Base-by-base conservation (phyloP, 345 rosid species). In the Salix suchowensis region DNA sequence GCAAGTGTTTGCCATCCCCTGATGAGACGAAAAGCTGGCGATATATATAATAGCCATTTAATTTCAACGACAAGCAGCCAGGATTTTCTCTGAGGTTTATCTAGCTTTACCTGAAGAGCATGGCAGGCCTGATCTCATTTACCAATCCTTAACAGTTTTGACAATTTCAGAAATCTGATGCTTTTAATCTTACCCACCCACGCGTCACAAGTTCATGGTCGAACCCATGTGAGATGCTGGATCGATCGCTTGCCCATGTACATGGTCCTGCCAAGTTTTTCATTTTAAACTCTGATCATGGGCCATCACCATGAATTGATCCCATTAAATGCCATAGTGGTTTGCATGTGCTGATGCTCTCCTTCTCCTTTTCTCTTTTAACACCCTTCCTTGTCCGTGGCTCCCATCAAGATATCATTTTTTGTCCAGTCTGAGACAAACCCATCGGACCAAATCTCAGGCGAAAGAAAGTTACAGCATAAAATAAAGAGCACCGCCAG, bases 291-390 rank as follows among this genome's bases (percentile, higher is more conserved):
- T 30, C 19, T 32, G 12, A 40, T n/a, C n/a, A n/a, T 9, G 44
- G 44, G 44, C 12, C 44, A 40, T 40, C 44, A 40, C 44, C 37
- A 36, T 36, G 37, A 36, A 36, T 7, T 0, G 37, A 36, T 36
- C 37, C 6, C 70, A 16, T 34, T 32, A 26, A 67, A 36, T 30
- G 44, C 2, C 70, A 36, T 5, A 2, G 44, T 32, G 46, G 23
- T 32, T 67, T 67, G 70, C 70, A 67, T 67, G 70, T 37, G 70
- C 70, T 15, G 18, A 2, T 67, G 70, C 70, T 67, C 36, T 32
- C 68, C 40, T 12, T 65, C 6, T 34, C 37, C 65, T 23, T 40
- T 2, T 36, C 37, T 36, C 37, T 36, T 36, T 36, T 5, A 36
- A 62, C 34, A 6, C 9, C 14, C 14, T 62, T 62, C 58, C 58